Evolutionary conservation across 164 flowering plant genomes (phyloP).

Genomic region (Cinnamomum chago): DNA sequence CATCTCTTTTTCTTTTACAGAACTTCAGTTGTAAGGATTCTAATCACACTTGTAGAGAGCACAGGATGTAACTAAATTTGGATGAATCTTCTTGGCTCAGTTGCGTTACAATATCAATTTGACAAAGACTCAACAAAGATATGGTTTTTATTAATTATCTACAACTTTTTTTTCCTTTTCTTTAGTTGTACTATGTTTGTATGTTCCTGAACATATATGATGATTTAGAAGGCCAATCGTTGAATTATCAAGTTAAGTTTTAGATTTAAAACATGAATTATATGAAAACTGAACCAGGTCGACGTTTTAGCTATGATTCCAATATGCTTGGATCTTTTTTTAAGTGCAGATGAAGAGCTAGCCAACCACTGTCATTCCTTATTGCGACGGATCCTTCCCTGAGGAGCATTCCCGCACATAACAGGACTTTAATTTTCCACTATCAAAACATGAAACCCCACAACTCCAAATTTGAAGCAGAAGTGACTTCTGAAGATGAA

Average conservation of each 20-base stretch:
- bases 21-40: background rate
- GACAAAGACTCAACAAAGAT: background rate
- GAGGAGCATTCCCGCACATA: background rate
- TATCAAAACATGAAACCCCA: conserved; percentile 34
- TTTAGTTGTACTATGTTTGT: background rate
- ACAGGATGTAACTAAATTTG: background rate
- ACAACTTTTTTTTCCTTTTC: background rate
- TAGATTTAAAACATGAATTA: background rate
- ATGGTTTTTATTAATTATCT: background rate
- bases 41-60: no score
- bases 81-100: background rate
- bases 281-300: background rate
- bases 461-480: conserved; percentile 29
- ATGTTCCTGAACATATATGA: background rate
- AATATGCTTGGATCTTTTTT: background rate
- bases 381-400: background rate
- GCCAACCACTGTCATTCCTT: background rate
- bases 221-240: background rate
- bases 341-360: conserved; percentile 18
- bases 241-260: background rate
- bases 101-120: background rate
- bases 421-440: background rate
- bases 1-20: background rate
- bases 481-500: conserved; percentile 42
- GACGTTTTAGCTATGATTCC: background rate